Base-by-base conservation (phyloP, 2,329 filamentous ascomycete species). In the Geosmithia morbida region DNA sequence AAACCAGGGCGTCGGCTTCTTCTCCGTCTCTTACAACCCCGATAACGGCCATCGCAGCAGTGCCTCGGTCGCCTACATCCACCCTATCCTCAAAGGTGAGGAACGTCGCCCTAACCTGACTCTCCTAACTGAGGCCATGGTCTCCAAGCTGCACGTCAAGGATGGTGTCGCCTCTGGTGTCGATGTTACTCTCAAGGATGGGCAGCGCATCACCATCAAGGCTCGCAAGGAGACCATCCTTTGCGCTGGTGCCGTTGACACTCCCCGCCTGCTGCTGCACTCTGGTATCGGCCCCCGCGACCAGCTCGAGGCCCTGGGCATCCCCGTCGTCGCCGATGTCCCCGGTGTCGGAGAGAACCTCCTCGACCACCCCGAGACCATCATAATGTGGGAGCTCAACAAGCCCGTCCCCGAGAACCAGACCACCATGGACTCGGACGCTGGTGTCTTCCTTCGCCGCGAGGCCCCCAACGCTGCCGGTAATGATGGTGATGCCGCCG, bases 391-490 rank as follows among this genome's bases (percentile, higher is more conserved):
- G 82, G 85, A 92, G 68, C 76, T 94, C 56, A 87, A 87, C 67
- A 79, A 77, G 61, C 83, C 83, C 29, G 84, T 72, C 2, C 85
- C 85, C 14, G 67, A 72, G 44, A 85, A 87, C 67, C 83, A 89
- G 69, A 92, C 86, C 45, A 90, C 85, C 59, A 90, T 90, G 85
- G 85, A 92, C 68, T 94, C 83, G 20, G 88, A 95, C 60, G 86
- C 86, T 2, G 86, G 85, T 52, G 84, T 92, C 59, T 94, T 94
- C 74, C 71, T 94, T 49, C 85, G 87, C 51, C 84, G 87, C 50
- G 81, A 94, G 64, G 61, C 72, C 14, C 70, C 77, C 55, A 80
- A 89, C 58, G 84, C 86, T 2, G 62, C 67, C 7, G 71, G 72
- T 52, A 74, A 71, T 53, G 87, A 94, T 55, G 83, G 83, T 46